Conservation (phyloP, 352 stramenopile species). For the Plasmopara muralis region DNA sequence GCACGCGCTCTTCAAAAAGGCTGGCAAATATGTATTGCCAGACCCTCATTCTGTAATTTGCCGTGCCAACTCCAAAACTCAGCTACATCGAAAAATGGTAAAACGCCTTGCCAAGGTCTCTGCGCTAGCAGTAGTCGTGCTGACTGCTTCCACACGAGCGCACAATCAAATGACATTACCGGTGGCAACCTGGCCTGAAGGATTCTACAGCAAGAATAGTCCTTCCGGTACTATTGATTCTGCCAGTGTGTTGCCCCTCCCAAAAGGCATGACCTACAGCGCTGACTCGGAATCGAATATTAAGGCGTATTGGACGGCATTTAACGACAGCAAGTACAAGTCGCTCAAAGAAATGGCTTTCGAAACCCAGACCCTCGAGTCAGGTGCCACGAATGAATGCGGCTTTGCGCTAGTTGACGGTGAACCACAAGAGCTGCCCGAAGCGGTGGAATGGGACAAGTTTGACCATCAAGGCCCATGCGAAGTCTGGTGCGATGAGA, state of each 20-base stretch:
- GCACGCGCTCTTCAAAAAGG: background rate
- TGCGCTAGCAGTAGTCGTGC: constrained; percentile 3
- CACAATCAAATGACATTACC: constrained; percentile 36
- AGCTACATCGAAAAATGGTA: background rate
- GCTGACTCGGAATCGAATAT: constrained; percentile 20
- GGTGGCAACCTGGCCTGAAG: constrained; percentile 25
- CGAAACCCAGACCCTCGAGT: constrained; percentile 19
- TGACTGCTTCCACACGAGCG: constrained; percentile 7
- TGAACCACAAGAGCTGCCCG: constrained; percentile 24
- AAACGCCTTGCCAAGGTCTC: constrained; percentile 4
- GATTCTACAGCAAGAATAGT: constrained; percentile 21
- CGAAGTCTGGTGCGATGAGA: constrained; percentile 40
- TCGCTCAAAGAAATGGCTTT: constrained; percentile 33
- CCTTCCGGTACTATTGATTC: constrained; percentile 21
- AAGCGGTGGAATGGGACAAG: constrained; percentile 22
- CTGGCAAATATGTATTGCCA: constrained; percentile 3
- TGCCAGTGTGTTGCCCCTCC: constrained; percentile 15
- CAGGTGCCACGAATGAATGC: constrained; percentile 25
- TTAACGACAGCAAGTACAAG: constrained; percentile 40
- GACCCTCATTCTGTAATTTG: background rate
- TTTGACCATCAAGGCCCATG: constrained; percentile 34
- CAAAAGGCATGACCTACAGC: constrained; percentile 23
- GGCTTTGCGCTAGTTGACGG: constrained; percentile 29
- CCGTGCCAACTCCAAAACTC: constrained; percentile 10
- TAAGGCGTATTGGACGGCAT: constrained; percentile 28